Conservation (phyloP, 1,284 basidiomycete species). For the Grifola frondosa region DNA sequence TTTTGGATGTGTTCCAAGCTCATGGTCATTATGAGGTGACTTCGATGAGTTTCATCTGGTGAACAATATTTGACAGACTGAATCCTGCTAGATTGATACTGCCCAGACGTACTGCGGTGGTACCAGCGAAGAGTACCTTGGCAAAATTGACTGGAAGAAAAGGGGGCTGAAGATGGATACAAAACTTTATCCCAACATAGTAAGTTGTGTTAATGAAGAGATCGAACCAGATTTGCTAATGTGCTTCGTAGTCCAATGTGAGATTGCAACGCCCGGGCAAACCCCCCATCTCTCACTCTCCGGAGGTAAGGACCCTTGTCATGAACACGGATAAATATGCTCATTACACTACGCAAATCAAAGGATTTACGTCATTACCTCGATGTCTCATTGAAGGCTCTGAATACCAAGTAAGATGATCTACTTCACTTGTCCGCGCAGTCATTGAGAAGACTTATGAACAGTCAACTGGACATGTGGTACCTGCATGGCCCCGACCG, state of each 20-base stretch:
- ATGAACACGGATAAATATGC: slow-evolving; percentile 2
- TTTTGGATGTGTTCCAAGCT: slow-evolving; percentile 54
- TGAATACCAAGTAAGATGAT: slow-evolving; percentile 50
- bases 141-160: slow-evolving; percentile 35
- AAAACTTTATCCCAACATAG: slow-evolving; percentile 23
- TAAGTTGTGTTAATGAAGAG: too few relatives aligned
- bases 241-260: slow-evolving; percentile 7
- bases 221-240: background rate
- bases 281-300: slow-evolving; percentile 16
- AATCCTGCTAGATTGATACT: slow-evolving; percentile 47
- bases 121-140: slow-evolving; percentile 49
- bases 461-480: slow-evolving; percentile 43
- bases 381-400: slow-evolving; percentile 42
- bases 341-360: background rate
- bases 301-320: slow-evolving; percentile 12
- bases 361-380: slow-evolving; percentile 45
- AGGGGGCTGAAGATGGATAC: slow-evolving; percentile 51
- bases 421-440: too few relatives aligned
- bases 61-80: background rate
- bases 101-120: slow-evolving; percentile 50
- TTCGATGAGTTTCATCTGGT: background rate
- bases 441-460: background rate
- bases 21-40: slow-evolving; percentile 55
- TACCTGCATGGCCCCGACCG: slow-evolving; percentile 60
- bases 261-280: slow-evolving; percentile 4